A percentile compares a stretch with the other conserved stretches of the same genome.
Conservation (phyloP, 73 alveolate genomes). For the Uronychia setigera region DNA sequence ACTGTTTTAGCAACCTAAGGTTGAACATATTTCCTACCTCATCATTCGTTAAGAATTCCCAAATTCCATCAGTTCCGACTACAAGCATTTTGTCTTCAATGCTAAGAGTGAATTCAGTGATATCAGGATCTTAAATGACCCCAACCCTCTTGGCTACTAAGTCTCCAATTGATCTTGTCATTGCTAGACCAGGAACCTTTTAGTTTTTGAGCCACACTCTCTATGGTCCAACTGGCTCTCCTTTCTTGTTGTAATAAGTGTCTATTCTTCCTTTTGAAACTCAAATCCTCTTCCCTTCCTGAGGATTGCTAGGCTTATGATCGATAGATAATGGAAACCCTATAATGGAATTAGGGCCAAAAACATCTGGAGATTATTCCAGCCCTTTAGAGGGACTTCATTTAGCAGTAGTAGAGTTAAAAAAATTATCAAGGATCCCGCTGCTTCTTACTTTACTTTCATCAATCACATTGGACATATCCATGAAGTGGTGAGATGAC, state of each 20-base stretch:
- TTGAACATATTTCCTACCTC: constrained; percentile 80
- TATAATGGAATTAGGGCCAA: no score
- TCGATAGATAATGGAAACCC: constrained; percentile 76
- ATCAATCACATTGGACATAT: no score
- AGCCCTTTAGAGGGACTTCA: no score
- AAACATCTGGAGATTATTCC: no score
- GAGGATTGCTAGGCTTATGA: constrained; percentile 87
- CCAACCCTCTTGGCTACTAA: constrained; percentile 89
- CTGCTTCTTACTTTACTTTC: no score
- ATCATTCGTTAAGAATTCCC: constrained; percentile 93
- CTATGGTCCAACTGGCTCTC: constrained; percentile 87
- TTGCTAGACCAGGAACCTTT: constrained; percentile 97
- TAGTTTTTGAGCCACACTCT: constrained; percentile 94
- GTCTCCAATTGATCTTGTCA: constrained; percentile 98
- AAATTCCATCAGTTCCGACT: constrained; percentile 95
- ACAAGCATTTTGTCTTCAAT: constrained; percentile 79
- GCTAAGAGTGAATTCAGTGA: constrained; percentile 58
- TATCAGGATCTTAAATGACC: constrained; percentile 91
- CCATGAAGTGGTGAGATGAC: no score
- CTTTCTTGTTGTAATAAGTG: constrained; percentile 68
- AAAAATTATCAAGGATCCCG: no score
- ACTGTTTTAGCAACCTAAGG: constrained; percentile 31
- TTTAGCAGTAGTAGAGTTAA: no score
- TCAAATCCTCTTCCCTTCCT: constrained; percentile 86
- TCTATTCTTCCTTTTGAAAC: constrained; percentile 88